Conservation (phyloP, 441 rosid species). For the Macaranga tanarius region DNA sequence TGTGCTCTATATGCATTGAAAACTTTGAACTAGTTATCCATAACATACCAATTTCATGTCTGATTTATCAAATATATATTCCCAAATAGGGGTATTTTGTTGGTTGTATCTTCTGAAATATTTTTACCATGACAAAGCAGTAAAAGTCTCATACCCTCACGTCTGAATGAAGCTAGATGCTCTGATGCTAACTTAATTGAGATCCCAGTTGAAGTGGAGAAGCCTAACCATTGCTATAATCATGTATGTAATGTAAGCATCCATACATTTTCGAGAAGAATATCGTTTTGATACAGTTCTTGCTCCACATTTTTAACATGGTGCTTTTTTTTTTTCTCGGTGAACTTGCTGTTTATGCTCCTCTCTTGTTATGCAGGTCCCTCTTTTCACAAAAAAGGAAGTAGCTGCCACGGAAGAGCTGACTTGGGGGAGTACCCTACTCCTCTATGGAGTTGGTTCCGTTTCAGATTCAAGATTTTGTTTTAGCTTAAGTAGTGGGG, state of each 20-base stretch:
- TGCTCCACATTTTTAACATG: background rate
- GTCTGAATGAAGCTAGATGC: conserved; percentile 11
- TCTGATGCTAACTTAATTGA: conserved; percentile 21
- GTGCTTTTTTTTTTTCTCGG: background rate
- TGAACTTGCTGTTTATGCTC: background rate
- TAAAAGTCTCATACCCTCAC: background rate
- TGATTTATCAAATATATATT: too few species aligned
- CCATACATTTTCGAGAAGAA: background rate
- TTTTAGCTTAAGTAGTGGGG: background rate
- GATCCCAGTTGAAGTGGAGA: conserved; percentile 25
- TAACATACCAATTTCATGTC: background rate
- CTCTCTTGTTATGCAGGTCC: background rate
- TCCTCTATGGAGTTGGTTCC: background rate
- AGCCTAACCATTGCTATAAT: conserved; percentile 11
- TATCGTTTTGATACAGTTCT: background rate
- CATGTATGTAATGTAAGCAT: conserved; percentile 14
- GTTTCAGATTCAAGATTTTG: background rate
- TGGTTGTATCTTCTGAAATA: too few species aligned
- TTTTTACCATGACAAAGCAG: background rate
- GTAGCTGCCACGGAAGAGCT: conserved; percentile 20
- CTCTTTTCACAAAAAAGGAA: conserved; percentile 16
- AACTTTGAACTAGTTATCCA: background rate
- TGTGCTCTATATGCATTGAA: background rate
- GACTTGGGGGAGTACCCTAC: background rate
- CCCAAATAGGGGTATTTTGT: too few species aligned